These are phyloP conservation scores for Pseudonitzschia delicatissima DNA, from an alignment of 108 stramenopile genomes.

Conservation along the genomic window DNA sequence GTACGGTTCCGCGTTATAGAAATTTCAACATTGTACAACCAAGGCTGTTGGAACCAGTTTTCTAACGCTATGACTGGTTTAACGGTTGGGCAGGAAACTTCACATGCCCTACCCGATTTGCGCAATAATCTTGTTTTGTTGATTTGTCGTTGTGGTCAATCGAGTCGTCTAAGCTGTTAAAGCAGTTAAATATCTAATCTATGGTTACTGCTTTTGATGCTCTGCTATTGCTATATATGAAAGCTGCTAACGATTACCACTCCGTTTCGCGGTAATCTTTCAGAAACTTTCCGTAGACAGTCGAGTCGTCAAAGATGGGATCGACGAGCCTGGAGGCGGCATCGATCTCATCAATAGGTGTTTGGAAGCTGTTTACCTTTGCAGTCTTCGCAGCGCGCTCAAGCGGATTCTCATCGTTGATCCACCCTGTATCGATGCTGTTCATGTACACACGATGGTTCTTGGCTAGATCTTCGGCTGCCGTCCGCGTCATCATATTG, in stretches of 20 bases:
- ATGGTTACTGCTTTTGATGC: no score
- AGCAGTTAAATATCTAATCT: no score
- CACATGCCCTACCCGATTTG: no score
- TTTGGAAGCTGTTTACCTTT: constrained; percentile 80
- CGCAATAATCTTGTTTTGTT: no score
- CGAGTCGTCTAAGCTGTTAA: no score
- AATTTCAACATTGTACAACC: no score
- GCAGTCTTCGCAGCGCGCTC: constrained; percentile 77
- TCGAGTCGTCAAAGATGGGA: constrained; percentile 57
- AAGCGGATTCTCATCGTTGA: constrained; percentile 90
- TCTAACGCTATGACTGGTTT: no score
- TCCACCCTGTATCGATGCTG: constrained; percentile 92
- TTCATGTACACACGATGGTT: constrained; percentile 84
- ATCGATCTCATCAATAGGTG: constrained; percentile 92
- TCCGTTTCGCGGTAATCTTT: constrained; percentile 87
- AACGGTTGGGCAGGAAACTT: no score
- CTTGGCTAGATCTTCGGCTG: constrained; percentile 79
- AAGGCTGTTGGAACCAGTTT: no score
- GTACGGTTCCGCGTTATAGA: no score
- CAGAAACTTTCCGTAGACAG: constrained; percentile 74
- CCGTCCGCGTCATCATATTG: constrained; percentile 91
- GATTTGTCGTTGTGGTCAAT: no score
- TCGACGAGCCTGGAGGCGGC: constrained; percentile 87
- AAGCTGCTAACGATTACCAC: constrained; percentile 73
- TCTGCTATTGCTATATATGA: no score